Base-by-base conservation (phyloP, 129 eudicot genomes). In the Saussurea involucrata region DNA sequence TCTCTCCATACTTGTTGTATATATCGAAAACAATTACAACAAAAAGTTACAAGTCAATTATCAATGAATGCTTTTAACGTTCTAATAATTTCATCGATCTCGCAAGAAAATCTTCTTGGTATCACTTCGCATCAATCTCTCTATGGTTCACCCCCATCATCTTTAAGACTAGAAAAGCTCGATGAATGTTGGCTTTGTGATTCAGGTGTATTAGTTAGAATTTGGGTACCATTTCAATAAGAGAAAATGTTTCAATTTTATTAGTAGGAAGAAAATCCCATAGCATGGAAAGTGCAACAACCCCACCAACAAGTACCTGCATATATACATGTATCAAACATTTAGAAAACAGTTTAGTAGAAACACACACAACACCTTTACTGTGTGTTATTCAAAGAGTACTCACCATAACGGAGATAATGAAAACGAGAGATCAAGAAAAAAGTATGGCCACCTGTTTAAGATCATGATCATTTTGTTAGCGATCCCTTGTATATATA, bases 381-480 rank as follows among this genome's bases (percentile, higher is more conserved):
- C 58, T 46, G 17, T 33, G 69, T 80, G n/a, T 66, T 63, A 31
- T 46, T 36, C 32, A 36, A 73, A 49, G 44, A 25, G 15, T 69
- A 33, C 87, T 8, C 87, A 94, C 98, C 98, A 94, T 73, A 94
- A 58, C 25, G 98, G 98, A 74, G 98, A 75, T 75, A 80, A 87
- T 66, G 93, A 25, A 9, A 86, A 77, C 66, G 96, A 79, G 42
- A 94, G 79, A 85, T 94, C 98, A 83, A 94, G 95, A 83, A 94
- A 94, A 53, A 97, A 96, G 75, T 94, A 94, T 18, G 98, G 92
- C 98, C 98, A 94, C 97, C 98, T 94, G 86, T 77, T 36, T 80
- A 53, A n/a, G 68, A 75, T 69, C 78, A 46, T 15, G 9, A 61
- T 29, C 28, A 28, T 8, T 15, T 3, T 49, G 63, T 83, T 18